Evolutionary conservation across 352 stramenopile species (phyloP).

Genomic region (Lagenidium sp.): DNA sequence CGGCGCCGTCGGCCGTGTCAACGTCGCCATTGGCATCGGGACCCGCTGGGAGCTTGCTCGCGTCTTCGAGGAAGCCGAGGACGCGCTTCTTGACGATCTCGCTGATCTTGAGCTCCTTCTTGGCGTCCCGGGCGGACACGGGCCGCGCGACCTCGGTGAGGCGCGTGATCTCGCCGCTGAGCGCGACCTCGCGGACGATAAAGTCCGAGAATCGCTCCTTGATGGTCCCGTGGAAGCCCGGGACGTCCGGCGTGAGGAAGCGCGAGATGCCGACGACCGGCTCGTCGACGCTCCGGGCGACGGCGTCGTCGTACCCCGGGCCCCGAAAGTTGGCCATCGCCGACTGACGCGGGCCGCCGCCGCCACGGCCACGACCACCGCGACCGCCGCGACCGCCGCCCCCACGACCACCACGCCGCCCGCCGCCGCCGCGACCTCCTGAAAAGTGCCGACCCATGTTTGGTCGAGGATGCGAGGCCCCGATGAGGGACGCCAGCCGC

Average conservation of each 20-base stretch:
- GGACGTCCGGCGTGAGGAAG: constrained; percentile 50
- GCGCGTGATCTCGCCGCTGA: constrained; percentile 37
- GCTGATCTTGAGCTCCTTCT: constrained; percentile 56
- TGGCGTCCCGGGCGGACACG: constrained; percentile 19
- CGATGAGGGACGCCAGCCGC: no score
- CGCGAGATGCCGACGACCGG: constrained; percentile 55
- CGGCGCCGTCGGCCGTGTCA: constrained; percentile 1
- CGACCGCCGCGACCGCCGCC: constrained; percentile 12
- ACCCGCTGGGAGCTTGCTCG: constrained; percentile 1
- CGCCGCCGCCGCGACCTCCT: constrained; percentile 2
- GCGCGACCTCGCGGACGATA: constrained; percentile 80
- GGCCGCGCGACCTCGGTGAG: constrained; percentile 52
- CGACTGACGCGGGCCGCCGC: constrained; percentile 8
- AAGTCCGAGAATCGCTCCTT: constrained; percentile 92
- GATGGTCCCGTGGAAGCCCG: constrained; percentile 76
- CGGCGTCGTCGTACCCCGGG: constrained; percentile 65
- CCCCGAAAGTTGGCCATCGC: constrained; percentile 33
- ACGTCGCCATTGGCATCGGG: constrained; percentile 5
- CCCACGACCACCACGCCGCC: constrained; percentile 16
- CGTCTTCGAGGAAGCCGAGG: constrained; percentile 44
- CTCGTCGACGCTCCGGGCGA: constrained; percentile 71
- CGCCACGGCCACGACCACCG: constrained; percentile 9
- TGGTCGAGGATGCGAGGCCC: no score
- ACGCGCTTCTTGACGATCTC: constrained; percentile 76
- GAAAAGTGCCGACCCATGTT: no score